A percentile compares a stretch with the other conserved stretches of the same genome.
Conservation (phyloP, 1,139 yeast genomes). For the Lipomyces yarrowii region DNA sequence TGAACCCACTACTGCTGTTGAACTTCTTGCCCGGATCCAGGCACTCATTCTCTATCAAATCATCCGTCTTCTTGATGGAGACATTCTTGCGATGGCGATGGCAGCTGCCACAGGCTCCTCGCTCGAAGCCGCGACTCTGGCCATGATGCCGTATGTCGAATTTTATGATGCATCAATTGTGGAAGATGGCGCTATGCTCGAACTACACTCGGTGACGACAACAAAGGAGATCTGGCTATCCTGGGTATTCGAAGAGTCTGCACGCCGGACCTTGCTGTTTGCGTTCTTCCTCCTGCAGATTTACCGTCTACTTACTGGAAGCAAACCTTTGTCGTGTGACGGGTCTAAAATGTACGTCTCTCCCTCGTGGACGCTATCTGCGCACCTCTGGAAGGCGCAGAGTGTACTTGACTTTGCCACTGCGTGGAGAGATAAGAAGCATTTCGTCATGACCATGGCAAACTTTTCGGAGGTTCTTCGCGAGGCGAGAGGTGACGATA, state of each 20-base stretch:
- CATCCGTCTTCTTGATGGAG: background rate
- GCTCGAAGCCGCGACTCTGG: no score
- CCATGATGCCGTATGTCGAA: background rate
- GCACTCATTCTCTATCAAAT: background rate
- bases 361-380: background rate
- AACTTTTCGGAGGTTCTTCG: background rate
- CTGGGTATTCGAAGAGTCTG: background rate
- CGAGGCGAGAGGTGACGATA: background rate
- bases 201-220: no score
- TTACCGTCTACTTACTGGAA: background rate
- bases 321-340: background rate
- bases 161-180: no score
- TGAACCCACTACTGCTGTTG: no score
- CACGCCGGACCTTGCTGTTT: background rate
- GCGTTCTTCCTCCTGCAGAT: background rate
- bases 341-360: background rate
- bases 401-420: background rate
- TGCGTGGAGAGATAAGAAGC: background rate
- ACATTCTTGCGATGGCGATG: no score
- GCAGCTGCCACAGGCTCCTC: no score
- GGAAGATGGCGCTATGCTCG: no score
- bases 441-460: background rate
- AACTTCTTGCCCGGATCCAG: background rate
- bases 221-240: no score
- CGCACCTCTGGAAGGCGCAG: background rate